These are phyloP conservation scores for Penicillium mononematosum DNA, from an alignment of 495 filamentous ascomycete species.

Conservation along the genomic window DNA sequence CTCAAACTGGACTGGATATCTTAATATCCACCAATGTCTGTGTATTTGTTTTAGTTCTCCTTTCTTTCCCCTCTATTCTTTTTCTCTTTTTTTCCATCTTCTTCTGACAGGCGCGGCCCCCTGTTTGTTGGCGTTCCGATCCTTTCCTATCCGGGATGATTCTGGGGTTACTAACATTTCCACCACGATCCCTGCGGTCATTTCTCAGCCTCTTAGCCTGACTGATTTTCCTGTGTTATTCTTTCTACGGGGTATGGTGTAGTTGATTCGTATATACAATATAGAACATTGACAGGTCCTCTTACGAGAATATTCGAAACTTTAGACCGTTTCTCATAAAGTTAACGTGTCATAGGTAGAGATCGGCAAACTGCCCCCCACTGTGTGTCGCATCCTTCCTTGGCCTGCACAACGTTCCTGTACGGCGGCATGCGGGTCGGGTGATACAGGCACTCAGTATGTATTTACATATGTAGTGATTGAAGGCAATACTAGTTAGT, in stretches of 20 bases:
- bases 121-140: conserved; percentile 18
- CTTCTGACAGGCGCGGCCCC: conserved; percentile 10
- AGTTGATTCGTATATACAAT: too few species aligned
- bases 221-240: not conserved
- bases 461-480: too few species aligned
- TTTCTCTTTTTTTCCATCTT: not conserved
- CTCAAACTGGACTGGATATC: too few species aligned
- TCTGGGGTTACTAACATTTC: conserved; percentile 22
- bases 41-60: too few species aligned
- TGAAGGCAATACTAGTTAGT: not conserved
- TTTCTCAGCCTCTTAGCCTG: not conserved
- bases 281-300: too few species aligned
- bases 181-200: conserved; percentile 7
- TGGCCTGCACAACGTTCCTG: conserved; percentile 24
- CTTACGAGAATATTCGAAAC: conserved; percentile 10
- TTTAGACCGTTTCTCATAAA: conserved; percentile 10
- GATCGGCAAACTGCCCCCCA: conserved; percentile 34
- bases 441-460: conserved; percentile 20
- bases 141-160: conserved; percentile 18
- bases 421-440: conserved; percentile 23
- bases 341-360: conserved; percentile 9
- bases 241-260: too few species aligned
- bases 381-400: conserved; percentile 16
- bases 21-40: too few species aligned
- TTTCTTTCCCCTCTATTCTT: not conserved